A percentile compares a stretch with the other conserved stretches of the same genome.
These are phyloP conservation scores for Gyrodon tennesseensis DNA, from an alignment of 1,284 basidiomycete genomes.

Conservation along the genomic window DNA sequence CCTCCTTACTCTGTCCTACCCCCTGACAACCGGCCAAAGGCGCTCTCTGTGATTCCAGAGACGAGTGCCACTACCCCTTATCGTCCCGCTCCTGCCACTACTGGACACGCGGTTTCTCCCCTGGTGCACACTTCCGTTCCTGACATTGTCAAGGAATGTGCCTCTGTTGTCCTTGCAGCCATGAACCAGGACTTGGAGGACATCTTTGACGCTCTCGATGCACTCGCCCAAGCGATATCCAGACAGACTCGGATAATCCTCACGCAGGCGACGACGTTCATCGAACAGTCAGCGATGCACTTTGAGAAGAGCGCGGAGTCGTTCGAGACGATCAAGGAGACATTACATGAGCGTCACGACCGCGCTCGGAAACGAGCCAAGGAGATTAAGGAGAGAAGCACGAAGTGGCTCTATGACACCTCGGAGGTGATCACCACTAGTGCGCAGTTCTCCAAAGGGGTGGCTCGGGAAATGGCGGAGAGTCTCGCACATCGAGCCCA, in stretches of 20 bases:
- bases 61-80: conserved; percentile 22
- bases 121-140: conserved; percentile 37
- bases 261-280: conserved; percentile 48
- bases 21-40: conserved; percentile 39
- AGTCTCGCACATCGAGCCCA: conserved; percentile 43
- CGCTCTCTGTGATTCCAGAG: conserved; percentile 38
- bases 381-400: conserved; percentile 54
- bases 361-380: conserved; percentile 60
- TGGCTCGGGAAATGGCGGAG: conserved; percentile 46
- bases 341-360: conserved; percentile 55
- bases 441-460: conserved; percentile 51
- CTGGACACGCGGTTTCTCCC: conserved; percentile 41
- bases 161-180: conserved; percentile 48
- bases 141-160: conserved; percentile 51
- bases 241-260: conserved; percentile 44
- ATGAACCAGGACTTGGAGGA: conserved; percentile 58
- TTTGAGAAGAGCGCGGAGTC: conserved; percentile 35
- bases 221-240: conserved; percentile 54
- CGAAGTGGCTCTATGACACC: conserved; percentile 48
- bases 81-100: conserved; percentile 17
- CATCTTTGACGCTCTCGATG: conserved; percentile 62
- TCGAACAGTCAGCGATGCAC: conserved; percentile 53
- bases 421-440: conserved; percentile 46
- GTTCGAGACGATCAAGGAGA: conserved; percentile 43
- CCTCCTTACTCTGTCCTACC: conserved; percentile 42